phyloP scores from a whole-genome alignment of 2,329 filamentous ascomycete species.

The Ophiostoma tasmaniense region DNA sequence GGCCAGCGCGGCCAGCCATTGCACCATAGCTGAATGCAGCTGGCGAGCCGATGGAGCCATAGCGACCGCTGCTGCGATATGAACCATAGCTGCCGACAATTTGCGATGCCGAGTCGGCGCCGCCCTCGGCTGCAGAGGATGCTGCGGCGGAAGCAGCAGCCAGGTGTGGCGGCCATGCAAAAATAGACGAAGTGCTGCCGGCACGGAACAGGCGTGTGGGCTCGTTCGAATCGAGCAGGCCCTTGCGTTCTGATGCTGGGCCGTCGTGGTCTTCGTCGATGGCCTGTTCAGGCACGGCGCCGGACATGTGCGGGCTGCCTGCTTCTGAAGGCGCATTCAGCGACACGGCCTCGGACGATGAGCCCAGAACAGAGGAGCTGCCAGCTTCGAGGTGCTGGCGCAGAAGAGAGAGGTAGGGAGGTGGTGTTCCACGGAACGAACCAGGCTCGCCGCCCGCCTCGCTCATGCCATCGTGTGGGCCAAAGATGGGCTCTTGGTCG shows the following conservation, averaged over 20 bases:
- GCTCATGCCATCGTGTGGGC: conserved; percentile 25
- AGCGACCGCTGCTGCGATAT: conserved; percentile 25
- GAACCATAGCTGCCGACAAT: conserved; percentile 32
- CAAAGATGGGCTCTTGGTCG: conserved; percentile 40
- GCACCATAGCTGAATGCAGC: conserved; percentile 38
- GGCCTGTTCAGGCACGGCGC: not conserved
- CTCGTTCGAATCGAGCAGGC: conserved; percentile 27
- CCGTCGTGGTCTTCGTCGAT: conserved; percentile 9
- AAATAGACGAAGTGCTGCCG: conserved; percentile 40
- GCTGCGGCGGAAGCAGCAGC: conserved; percentile 35
- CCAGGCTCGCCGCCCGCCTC: conserved; percentile 33
- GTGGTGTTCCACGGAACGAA: conserved; percentile 21
- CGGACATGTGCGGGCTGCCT: not conserved
- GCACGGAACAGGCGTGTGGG: conserved; percentile 31
- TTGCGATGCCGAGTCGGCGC: conserved; percentile 8
- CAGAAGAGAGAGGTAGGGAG: conserved; percentile 36
- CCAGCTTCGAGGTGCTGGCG: conserved; percentile 43
- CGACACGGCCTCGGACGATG: conserved; percentile 15
- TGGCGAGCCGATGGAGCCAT: not conserved
- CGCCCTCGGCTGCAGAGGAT: conserved; percentile 1
- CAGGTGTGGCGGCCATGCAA: conserved; percentile 51
- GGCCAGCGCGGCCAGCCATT: conserved; percentile 25
- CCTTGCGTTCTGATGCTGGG: conserved; percentile 36
- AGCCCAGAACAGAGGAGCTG: conserved; percentile 15
- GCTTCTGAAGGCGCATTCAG: conserved; percentile 6